Evolutionary conservation across 257 asterid genomes (phyloP).

Genomic region (Rauvolfia tetraphylla): DNA sequence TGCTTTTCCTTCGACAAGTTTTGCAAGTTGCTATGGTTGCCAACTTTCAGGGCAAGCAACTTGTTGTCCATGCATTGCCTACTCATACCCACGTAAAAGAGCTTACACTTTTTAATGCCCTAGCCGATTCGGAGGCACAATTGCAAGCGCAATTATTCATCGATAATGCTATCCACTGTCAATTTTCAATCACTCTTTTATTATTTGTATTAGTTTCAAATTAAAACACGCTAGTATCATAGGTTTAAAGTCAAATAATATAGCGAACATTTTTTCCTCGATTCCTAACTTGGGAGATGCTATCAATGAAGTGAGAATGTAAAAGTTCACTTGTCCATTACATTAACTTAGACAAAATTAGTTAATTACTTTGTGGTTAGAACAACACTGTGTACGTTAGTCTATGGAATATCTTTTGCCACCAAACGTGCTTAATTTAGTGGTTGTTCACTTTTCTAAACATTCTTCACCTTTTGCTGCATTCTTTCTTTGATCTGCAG

Average conservation of each 20-base stretch:
- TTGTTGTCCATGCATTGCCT: conserved; percentile 5
- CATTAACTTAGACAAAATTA: background rate
- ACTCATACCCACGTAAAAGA: background rate
- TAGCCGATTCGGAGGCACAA: background rate
- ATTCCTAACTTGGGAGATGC: background rate
- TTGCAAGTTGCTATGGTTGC: conserved; percentile 7
- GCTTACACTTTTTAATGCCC: background rate
- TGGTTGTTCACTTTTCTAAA: background rate
- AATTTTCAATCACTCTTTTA: too few relatives aligned
- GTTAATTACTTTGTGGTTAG: background rate
- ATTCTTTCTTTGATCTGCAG: background rate
- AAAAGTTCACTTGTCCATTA: background rate
- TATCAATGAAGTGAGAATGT: background rate
- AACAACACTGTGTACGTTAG: background rate
- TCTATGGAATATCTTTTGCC: background rate
- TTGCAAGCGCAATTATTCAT: too few relatives aligned
- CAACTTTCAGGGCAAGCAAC: background rate
- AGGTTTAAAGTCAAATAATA: too few relatives aligned
- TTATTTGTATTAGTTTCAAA: too few relatives aligned
- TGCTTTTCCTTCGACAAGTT: background rate
- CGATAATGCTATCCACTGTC: too few relatives aligned
- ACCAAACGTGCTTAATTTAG: background rate
- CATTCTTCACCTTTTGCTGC: background rate
- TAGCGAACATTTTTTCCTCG: background rate
- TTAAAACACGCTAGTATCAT: too few relatives aligned